Percentiles rank a stretch among this genome's conserved stretches.
Conservation (phyloP, 1,284 basidiomycete genomes). For the Anthracocystis panici-leucophaei region DNA sequence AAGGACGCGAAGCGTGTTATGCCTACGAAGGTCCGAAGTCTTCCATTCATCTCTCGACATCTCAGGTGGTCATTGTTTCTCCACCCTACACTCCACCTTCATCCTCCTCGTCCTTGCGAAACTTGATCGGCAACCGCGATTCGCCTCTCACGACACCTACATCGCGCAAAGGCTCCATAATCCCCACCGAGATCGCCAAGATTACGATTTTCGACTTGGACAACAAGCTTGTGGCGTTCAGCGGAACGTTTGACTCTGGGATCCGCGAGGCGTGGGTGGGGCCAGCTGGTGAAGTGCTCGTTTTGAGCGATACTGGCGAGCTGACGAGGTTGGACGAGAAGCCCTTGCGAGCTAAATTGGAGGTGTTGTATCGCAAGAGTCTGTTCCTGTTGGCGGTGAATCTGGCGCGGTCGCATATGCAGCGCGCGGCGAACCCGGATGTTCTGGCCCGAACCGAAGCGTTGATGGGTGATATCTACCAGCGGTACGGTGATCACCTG, state of each 20-base stretch:
- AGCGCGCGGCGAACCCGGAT: conserved; percentile 43
- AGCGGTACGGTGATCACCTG: conserved; percentile 88
- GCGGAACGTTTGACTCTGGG: conserved; percentile 57
- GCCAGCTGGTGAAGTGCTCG: conserved; percentile 42
- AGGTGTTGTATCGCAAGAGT: conserved; percentile 61
- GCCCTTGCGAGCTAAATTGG: conserved; percentile 60
- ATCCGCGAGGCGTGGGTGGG: conserved; percentile 50
- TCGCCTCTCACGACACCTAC: conserved; percentile 34
- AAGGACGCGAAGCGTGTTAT: conserved; percentile 85
- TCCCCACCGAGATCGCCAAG: conserved; percentile 73
- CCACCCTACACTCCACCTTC: conserved; percentile 82
- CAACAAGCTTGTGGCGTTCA: conserved; percentile 88
- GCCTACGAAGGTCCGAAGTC: conserved; percentile 72
- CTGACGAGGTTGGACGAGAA: conserved; percentile 58
- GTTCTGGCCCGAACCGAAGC: conserved; percentile 42
- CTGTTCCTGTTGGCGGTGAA: conserved; percentile 65
- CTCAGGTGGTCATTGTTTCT: conserved; percentile 79
- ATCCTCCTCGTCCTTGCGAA: conserved; percentile 81
- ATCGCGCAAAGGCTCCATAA: conserved; percentile 19
- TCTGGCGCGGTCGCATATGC: conserved; percentile 55
- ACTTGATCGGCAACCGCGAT: conserved; percentile 73
- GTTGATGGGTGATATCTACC: conserved; percentile 64
- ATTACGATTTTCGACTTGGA: conserved; percentile 91
- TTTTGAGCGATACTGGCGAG: conserved; percentile 55
- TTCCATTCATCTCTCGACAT: conserved; percentile 51